Conservation (phyloP, 2,329 filamentous ascomycete species). For the Xylaria arbuscula region DNA sequence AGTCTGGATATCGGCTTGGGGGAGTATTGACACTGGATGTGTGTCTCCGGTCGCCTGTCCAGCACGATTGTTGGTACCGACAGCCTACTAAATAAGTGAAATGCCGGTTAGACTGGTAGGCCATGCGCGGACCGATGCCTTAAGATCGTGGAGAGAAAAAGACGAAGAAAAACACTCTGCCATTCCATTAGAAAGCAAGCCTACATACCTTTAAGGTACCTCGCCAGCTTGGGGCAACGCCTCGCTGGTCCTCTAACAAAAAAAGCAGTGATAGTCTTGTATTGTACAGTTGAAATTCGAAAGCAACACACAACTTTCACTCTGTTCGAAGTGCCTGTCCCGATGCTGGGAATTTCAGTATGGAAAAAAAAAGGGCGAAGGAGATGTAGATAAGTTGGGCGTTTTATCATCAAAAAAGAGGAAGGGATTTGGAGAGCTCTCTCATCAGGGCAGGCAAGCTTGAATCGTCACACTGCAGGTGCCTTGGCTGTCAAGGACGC, state of each 20-base stretch:
- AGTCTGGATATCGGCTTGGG: slow-evolving; percentile 21
- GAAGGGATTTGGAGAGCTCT: slow-evolving; percentile 28
- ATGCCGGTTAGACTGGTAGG: not conserved
- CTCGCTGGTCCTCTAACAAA: slow-evolving; percentile 13
- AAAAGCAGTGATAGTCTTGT: slow-evolving; percentile 3
- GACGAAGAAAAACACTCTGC: not conserved
- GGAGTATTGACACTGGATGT: slow-evolving; percentile 18
- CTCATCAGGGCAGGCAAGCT: slow-evolving; percentile 19
- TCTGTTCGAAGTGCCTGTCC: slow-evolving; percentile 7
- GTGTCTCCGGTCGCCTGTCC: not conserved
- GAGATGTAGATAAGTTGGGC: slow-evolving; percentile 18
- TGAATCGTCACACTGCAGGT: slow-evolving; percentile 39
- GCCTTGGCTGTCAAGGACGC: slow-evolving; percentile 25
- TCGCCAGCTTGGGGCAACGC: not conserved
- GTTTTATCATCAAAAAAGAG: slow-evolving; percentile 31
- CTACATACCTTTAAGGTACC: slow-evolving; percentile 8
- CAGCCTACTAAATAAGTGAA: not conserved
- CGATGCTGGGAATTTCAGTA: slow-evolving; percentile 4
- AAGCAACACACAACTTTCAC: slow-evolving; percentile 8
- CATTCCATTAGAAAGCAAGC: not conserved
- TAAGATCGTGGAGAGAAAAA: not conserved
- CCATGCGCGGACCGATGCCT: not conserved
- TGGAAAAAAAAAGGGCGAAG: slow-evolving; percentile 8
- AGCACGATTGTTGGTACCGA: not conserved
- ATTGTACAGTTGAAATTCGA: slow-evolving; percentile 18